Evolutionary conservation across 2,329 filamentous ascomycete genomes (phyloP).

Genomic region (Cercospora beticola): DNA sequence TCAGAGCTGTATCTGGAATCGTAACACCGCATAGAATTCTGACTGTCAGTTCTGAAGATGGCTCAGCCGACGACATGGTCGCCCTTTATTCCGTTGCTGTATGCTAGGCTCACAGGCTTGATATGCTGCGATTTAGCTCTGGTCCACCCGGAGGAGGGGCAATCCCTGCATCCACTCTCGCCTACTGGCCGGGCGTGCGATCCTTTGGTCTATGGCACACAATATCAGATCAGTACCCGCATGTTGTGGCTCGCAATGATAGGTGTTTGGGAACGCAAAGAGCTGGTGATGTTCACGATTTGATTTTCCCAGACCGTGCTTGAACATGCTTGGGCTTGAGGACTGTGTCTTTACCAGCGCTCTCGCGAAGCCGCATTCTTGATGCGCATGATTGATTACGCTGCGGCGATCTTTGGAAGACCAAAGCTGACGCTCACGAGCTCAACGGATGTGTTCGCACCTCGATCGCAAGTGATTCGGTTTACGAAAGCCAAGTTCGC

Average conservation of each 20-base stretch:
- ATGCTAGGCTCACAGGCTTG: neutral
- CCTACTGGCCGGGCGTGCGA: neutral
- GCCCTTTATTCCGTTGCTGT: neutral
- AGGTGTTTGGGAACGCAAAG: neutral
- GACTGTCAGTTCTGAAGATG: neutral
- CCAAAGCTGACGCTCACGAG: too few species aligned
- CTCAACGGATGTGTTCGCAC: too few species aligned
- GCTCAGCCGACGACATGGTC: neutral
- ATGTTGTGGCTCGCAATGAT: neutral
- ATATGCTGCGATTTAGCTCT: neutral
- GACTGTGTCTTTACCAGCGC: too few species aligned
- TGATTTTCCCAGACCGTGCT: neutral
- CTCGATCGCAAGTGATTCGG: too few species aligned
- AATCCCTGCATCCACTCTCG: neutral
- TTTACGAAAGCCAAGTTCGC: too few species aligned
- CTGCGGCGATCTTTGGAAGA: too few species aligned
- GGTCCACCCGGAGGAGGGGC: neutral
- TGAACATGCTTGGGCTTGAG: too few species aligned
- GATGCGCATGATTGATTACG: too few species aligned
- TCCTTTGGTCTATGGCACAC: neutral
- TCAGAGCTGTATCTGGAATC: conserved; percentile 40
- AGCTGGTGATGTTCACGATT: neutral
- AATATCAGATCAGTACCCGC: neutral
- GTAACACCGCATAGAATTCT: conserved; percentile 34
- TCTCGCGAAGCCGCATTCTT: too few species aligned